Base-by-base conservation (phyloP, 2,329 filamentous ascomycete genomes). In the Ophiostoma populinum region DNA sequence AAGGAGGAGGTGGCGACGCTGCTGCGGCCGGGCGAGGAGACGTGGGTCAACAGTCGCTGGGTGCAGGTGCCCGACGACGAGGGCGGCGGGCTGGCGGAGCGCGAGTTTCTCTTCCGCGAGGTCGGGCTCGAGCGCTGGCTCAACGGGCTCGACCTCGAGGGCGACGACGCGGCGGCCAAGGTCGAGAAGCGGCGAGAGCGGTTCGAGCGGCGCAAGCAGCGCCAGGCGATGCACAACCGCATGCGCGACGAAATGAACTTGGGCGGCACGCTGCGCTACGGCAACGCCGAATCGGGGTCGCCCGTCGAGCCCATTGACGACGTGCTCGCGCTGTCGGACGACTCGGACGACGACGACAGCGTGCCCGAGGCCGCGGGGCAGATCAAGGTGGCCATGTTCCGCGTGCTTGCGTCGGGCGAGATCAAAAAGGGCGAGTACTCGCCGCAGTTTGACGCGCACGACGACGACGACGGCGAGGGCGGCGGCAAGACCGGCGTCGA, bases 361-460 rank as follows among this genome's bases (percentile, higher is more conserved):
- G 81, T 82, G 2, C 85, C 87, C 10, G 90, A 95, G 62, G 83
- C 90, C 9, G 80, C 90, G 5, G 90, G 90, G 8, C 90, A 98
- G 58, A 98, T 98, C 61, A 95, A 95, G 58, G 85, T 98, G 13
- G 85, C 87, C 42, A 75, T 98, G 60, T 95, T 94, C 56, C 75
- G 90, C 19, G 90, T 98, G 7, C 64, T 95, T 30, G 90, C 90
- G 2, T 93, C 85, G 6, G 90, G 90, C 11, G 90, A 95, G 55
- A 92, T 98, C 51, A 95, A 94, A 59, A 82, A 86, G 51, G 90
- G 90, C 43, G 90, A 98, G 56, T 98, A 95, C 55, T 93, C 86
- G 2, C 90, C 90, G 10, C 90, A 95, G 50, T 95, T 95, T 44
- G 86, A 93, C 53, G 87, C 87, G 3, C 83, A 95, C 48, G 90